Evolutionary conservation across 2,329 filamentous ascomycete genomes (phyloP).

Genomic region (Sporothrix mexicana): DNA sequence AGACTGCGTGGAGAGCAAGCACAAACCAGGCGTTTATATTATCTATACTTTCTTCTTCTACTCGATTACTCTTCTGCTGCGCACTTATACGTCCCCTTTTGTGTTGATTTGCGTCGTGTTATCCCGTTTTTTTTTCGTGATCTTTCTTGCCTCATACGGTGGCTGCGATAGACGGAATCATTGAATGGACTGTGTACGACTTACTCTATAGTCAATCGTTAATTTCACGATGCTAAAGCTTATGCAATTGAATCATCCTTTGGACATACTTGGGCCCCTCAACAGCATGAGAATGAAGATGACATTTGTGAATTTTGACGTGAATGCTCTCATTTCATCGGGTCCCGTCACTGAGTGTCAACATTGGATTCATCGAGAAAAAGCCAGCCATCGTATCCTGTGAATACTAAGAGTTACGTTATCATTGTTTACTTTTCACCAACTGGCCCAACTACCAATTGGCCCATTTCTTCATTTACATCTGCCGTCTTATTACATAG

Average conservation of each 20-base stretch:
- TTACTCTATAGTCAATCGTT: neutral
- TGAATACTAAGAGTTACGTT: neutral
- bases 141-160: neutral
- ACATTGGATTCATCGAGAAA: no score
- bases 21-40: slow-evolving; percentile 14
- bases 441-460: neutral
- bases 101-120: neutral
- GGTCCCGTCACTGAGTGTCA: no score
- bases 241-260: neutral
- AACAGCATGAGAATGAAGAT: neutral
- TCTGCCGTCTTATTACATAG: neutral
- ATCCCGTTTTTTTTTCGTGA: neutral
- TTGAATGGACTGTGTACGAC: neutral
- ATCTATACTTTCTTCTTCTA: neutral
- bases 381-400: no score
- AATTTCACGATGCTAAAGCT: neutral
- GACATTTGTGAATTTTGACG: no score
- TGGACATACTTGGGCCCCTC: neutral
- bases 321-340: no score
- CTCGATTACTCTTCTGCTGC: neutral
- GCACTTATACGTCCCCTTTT: neutral
- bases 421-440: neutral
- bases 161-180: neutral
- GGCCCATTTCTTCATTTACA: neutral
- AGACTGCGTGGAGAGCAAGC: slow-evolving; percentile 12